phyloP scores from a whole-genome alignment of 2,329 filamentous ascomycete genomes.

The Diaporthe longicolla region DNA sequence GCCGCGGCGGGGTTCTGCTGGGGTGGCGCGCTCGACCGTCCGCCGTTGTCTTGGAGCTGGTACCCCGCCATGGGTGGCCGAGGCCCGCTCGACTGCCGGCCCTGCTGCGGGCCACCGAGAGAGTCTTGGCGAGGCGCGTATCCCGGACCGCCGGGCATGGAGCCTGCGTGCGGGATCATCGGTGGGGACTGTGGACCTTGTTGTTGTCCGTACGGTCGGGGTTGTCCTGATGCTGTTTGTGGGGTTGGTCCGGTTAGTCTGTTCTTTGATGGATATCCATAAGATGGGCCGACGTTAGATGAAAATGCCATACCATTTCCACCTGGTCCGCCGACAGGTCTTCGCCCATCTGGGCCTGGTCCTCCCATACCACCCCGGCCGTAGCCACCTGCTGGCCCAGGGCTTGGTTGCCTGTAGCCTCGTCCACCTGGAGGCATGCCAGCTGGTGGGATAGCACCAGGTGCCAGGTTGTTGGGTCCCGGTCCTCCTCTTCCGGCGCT shows the following conservation, averaged over 20 bases:
- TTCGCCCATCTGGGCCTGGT: slow-evolving; percentile 32
- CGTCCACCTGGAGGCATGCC: slow-evolving; percentile 51
- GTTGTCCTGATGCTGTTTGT: slow-evolving; percentile 46
- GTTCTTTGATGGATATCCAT: slow-evolving; percentile 53
- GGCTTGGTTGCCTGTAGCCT: slow-evolving; percentile 59
- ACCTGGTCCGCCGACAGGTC: slow-evolving; percentile 40
- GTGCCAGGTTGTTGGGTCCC: slow-evolving; percentile 41
- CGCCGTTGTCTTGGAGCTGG: slow-evolving; percentile 42
- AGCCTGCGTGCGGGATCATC: slow-evolving; percentile 45
- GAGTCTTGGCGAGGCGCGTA: slow-evolving; percentile 39
- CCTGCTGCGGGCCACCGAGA: slow-evolving; percentile 7
- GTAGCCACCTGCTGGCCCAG: slow-evolving; percentile 49
- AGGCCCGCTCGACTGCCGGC: slow-evolving; percentile 36
- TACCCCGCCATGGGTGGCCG: slow-evolving; percentile 31
- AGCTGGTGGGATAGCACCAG: slow-evolving; percentile 38
- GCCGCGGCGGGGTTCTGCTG: slow-evolving; percentile 43
- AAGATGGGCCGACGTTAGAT: slow-evolving; percentile 44
- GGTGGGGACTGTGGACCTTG: slow-evolving; percentile 39
- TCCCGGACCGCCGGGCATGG: slow-evolving; percentile 44
- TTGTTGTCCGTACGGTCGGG: slow-evolving; percentile 39
- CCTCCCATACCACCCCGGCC: slow-evolving; percentile 43
- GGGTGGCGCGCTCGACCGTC: slow-evolving; percentile 55
- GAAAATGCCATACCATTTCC: slow-evolving; percentile 39
- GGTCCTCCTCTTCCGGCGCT: slow-evolving; percentile 48
- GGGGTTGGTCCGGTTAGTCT: slow-evolving; percentile 57